Base-by-base conservation (phyloP, 768 basidiomycete genomes). In the Mycena indigotica region DNA sequence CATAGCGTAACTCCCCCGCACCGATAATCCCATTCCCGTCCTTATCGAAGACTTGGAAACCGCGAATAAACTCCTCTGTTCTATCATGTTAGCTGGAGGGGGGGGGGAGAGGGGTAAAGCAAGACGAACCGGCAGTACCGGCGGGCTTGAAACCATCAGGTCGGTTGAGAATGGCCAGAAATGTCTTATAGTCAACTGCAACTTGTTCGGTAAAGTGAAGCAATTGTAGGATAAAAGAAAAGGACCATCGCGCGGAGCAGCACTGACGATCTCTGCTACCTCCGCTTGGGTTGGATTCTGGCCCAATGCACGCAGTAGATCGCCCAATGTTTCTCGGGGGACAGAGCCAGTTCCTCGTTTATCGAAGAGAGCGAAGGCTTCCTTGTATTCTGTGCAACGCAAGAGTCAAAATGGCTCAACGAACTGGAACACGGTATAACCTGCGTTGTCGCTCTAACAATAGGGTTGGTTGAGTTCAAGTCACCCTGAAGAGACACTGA, bases 241-340 rank as follows among this genome's bases (percentile, higher is more conserved):
- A 73, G 52, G 62, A 92, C 93, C 90, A 56, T 95, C 91, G 56
- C 85, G 77, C 16, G 92, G 92, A 2, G 92, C 86, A 15, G 75
- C 70, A 4, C 79, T 75, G 26, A 91, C 83, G 62, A 98, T 86
- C 19, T 93, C 89, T 8, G 85, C 83, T 3, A 98, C 95, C 73
- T 99, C 95, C n/a, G 91, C 88, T 72, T 98, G 97, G 0, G 96
- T 98, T n/a, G 97, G 97, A 71, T 99, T 99, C 77, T 98, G 97
- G 2, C 97, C 97, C 3, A 99, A 78, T 0, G 94, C 94, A 41
- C 97, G 85, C 16, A 99, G 76, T 10, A 99, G 84, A 72, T 98
- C 96, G 8, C 97, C 97, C 1, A 99, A 77, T 0, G 87, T 88
- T 60, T 95, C 91, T 3, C 90, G 78, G 0, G 95, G 90, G 28